Conservation (phyloP, 768 basidiomycete genomes). For the Paxillus rubicundulus region DNA sequence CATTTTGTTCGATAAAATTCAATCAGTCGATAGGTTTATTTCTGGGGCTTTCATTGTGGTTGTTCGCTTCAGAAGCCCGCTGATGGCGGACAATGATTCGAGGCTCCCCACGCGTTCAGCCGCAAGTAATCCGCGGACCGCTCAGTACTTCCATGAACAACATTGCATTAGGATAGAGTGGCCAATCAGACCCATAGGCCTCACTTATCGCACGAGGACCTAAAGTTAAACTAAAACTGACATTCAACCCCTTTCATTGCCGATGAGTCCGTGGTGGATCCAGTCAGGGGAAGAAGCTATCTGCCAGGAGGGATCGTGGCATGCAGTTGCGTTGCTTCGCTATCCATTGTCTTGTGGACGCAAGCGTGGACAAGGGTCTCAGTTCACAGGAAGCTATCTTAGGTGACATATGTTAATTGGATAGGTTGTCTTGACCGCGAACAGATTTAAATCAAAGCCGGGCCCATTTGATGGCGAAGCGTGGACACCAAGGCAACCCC, state of each 20-base stretch:
- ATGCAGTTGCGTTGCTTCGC: not conserved
- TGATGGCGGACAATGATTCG: slow-evolving; percentile 17
- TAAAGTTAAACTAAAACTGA: too few species aligned
- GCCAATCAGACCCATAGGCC: not conserved
- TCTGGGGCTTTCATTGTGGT: slow-evolving; percentile 18
- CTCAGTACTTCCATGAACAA: not conserved
- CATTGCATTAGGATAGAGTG: not conserved
- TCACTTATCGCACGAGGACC: too few species aligned
- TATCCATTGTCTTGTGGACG: not conserved
- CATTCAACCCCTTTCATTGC: too few species aligned
- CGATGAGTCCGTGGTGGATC: not conserved
- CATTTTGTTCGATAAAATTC: not conserved
- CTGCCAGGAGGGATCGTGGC: not conserved
- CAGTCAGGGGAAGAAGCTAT: not conserved
- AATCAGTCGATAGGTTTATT: slow-evolving; percentile 12
- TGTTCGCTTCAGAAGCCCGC: slow-evolving; percentile 22
- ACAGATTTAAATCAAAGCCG: not conserved
- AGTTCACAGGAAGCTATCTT: too few species aligned
- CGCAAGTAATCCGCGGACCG: slow-evolving; percentile 23
- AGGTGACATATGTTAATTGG: not conserved
- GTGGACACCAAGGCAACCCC: not conserved
- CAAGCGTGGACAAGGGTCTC: not conserved
- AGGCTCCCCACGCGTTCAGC: slow-evolving; percentile 6
- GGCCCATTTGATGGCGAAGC: not conserved
- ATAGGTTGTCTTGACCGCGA: not conserved